Conservation (phyloP, 495 filamentous ascomycete species). For the Cetradonia linearis region DNA sequence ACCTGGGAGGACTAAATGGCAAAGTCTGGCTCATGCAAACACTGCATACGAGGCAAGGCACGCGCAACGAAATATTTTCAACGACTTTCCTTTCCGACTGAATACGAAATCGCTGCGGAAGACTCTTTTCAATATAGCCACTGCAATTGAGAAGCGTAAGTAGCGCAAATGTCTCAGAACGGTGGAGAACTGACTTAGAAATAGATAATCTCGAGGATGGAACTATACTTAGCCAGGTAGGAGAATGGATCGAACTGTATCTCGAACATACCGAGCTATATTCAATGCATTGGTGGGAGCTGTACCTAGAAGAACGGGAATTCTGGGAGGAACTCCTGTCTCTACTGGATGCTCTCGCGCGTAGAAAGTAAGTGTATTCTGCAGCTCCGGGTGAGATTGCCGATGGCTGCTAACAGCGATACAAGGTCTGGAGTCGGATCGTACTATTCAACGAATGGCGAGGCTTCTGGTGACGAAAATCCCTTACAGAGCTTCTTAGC, state of each 20-base stretch:
- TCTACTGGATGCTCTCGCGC: slow-evolving; percentile 36
- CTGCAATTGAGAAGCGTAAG: slow-evolving; percentile 39
- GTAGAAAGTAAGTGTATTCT: slow-evolving; percentile 33
- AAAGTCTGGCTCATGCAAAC: slow-evolving; percentile 28
- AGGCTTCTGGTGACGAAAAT: background rate
- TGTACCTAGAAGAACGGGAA: slow-evolving; percentile 33
- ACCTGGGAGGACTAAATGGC: slow-evolving; percentile 37
- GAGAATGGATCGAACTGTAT: slow-evolving; percentile 29
- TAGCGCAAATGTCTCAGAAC: slow-evolving; percentile 19
- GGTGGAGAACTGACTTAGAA: slow-evolving; percentile 31
- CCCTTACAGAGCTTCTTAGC: slow-evolving; percentile 23
- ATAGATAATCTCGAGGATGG: slow-evolving; percentile 29
- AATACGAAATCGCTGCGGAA: slow-evolving; percentile 27
- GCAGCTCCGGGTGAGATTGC: background rate
- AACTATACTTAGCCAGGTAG: slow-evolving; percentile 22
- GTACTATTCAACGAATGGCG: background rate
- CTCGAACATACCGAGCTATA: slow-evolving; percentile 21
- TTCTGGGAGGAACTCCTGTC: slow-evolving; percentile 46
- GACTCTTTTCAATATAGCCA: slow-evolving; percentile 31
- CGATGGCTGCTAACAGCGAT: background rate
- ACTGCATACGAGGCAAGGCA: slow-evolving; percentile 22
- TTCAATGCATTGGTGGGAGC: slow-evolving; percentile 25
- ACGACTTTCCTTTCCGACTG: slow-evolving; percentile 21
- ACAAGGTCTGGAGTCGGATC: slow-evolving; percentile 4
- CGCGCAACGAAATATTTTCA: slow-evolving; percentile 16